phyloP scores from a whole-genome alignment of 176 grass and related monocot species.

The Aegilops tauschii region DNA sequence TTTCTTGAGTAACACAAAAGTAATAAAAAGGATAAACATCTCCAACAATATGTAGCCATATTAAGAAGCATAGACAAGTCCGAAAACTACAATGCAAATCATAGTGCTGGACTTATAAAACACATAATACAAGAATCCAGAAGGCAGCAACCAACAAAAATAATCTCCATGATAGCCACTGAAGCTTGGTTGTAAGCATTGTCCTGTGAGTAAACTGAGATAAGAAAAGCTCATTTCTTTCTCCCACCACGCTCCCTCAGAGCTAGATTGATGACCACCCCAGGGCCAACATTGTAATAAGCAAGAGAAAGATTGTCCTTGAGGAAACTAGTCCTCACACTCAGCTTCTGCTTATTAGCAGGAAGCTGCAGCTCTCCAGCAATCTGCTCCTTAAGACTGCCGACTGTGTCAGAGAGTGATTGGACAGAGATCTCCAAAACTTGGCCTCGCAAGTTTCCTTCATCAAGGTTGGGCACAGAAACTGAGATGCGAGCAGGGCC shows the following conservation, averaged over 20 bases:
- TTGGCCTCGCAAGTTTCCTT: constrained; percentile 97
- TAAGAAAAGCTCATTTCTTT: constrained; percentile 68
- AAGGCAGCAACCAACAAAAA: constrained; percentile 23
- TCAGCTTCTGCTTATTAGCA: constrained; percentile 95
- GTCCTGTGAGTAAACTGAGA: constrained; percentile 6
- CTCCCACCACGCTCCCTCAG: constrained; percentile 96
- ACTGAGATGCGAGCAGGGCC: constrained; percentile 72
- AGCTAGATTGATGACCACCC: constrained; percentile 70
- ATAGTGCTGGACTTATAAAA: background rate
- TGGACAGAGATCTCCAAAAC: constrained; percentile 75
- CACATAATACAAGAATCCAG: background rate
- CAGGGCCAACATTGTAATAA: constrained; percentile 90
- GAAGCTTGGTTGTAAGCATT: constrained; percentile 31
- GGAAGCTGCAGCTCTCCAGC: constrained; percentile 94
- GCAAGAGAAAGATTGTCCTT: constrained; percentile 94
- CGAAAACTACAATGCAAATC: background rate
- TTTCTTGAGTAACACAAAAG: constrained; percentile 4
- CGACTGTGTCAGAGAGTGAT: constrained; percentile 78
- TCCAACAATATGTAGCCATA: constrained; percentile 8
- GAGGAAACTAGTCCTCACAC: constrained; percentile 75
- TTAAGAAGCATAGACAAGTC: constrained; percentile 18
- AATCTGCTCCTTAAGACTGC: constrained; percentile 95
- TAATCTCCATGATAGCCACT: constrained; percentile 28
- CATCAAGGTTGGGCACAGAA: constrained; percentile 85
- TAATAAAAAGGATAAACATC: background rate